Conservation (phyloP, 1,284 basidiomycete genomes). For the Moesziomyces sp. region DNA sequence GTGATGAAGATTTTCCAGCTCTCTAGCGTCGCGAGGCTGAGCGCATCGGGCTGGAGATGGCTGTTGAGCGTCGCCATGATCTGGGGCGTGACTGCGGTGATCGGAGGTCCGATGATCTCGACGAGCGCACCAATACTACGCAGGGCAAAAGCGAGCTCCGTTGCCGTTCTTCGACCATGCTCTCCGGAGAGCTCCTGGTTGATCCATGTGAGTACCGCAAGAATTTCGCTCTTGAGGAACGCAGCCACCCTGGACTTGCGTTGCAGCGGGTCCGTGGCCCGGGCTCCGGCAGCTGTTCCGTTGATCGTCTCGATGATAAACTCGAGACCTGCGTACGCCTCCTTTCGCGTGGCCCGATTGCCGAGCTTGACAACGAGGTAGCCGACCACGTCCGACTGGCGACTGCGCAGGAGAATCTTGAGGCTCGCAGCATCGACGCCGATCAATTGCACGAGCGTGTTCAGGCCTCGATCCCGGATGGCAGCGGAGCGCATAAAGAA, state of each 20-base stretch:
- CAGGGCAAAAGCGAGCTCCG: conserved; percentile 54
- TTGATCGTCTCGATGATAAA: conserved; percentile 53
- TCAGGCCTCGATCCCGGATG: conserved; percentile 41
- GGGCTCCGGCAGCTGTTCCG: conserved; percentile 14
- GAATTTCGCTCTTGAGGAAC: conserved; percentile 59
- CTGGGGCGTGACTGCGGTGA: conserved; percentile 57
- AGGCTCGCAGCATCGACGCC: conserved; percentile 48
- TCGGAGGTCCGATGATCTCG: conserved; percentile 74
- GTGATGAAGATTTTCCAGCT: conserved; percentile 85
- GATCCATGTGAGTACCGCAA: conserved; percentile 64
- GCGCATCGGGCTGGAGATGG: conserved; percentile 77
- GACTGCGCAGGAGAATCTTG: conserved; percentile 53
- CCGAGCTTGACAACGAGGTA: conserved; percentile 63
- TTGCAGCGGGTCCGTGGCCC: conserved; percentile 14
- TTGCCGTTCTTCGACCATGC: conserved; percentile 55
- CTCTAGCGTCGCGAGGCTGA: conserved; percentile 81
- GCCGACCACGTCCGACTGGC: conserved; percentile 61
- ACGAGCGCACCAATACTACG: conserved; percentile 83
- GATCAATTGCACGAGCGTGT: conserved; percentile 45
- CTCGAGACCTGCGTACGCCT: conserved; percentile 56
- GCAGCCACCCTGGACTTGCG: conserved; percentile 37
- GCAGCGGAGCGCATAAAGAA: conserved; percentile 52
- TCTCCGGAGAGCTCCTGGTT: conserved; percentile 62
- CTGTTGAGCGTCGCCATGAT: conserved; percentile 97
- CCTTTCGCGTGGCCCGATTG: conserved; percentile 34